phyloP scores from a whole-genome alignment of 2,329 filamentous ascomycete genomes.

The Pyrenochaeta sp. region DNA sequence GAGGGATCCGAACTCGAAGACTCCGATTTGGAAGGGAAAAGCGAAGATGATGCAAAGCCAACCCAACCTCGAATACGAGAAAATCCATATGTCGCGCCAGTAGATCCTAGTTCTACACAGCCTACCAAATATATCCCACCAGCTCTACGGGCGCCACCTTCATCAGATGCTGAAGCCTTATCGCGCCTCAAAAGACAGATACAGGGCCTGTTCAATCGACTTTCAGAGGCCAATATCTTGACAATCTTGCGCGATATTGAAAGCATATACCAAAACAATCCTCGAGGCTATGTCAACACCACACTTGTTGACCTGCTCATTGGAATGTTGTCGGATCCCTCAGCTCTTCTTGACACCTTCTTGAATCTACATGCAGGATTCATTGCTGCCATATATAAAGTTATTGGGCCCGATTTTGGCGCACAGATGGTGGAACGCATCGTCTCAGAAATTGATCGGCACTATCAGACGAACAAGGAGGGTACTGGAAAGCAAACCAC shows the following conservation, averaged over 20 bases:
- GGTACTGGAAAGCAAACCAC: constrained; percentile 65
- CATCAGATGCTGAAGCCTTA: constrained; percentile 72
- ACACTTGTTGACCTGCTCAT: constrained; percentile 80
- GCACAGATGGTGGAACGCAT: constrained; percentile 83
- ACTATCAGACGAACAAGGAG: constrained; percentile 60
- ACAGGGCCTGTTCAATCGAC: constrained; percentile 88
- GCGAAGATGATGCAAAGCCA: constrained; percentile 34
- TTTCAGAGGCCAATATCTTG: constrained; percentile 89
- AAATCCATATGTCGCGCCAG: constrained; percentile 88
- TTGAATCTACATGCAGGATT: constrained; percentile 92
- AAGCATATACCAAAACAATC: constrained; percentile 80
- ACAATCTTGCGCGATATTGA: constrained; percentile 85
- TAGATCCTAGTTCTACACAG: constrained; percentile 51
- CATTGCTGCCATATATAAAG: constrained; percentile 84
- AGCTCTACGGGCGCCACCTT: constrained; percentile 72
- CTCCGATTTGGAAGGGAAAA: constrained; percentile 43
- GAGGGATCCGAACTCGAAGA: constrained; percentile 42
- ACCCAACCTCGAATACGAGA: constrained; percentile 65
- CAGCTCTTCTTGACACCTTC: constrained; percentile 84
- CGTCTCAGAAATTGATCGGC: constrained; percentile 75
- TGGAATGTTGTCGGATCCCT: constrained; percentile 79
- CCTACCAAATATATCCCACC: constrained; percentile 86
- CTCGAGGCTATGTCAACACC: constrained; percentile 87
- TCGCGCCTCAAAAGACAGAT: constrained; percentile 78
- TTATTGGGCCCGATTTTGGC: constrained; percentile 87